These are phyloP conservation scores for Rhododendron vialii DNA, from an alignment of 148 eudicot species.

Conservation along the genomic window DNA sequence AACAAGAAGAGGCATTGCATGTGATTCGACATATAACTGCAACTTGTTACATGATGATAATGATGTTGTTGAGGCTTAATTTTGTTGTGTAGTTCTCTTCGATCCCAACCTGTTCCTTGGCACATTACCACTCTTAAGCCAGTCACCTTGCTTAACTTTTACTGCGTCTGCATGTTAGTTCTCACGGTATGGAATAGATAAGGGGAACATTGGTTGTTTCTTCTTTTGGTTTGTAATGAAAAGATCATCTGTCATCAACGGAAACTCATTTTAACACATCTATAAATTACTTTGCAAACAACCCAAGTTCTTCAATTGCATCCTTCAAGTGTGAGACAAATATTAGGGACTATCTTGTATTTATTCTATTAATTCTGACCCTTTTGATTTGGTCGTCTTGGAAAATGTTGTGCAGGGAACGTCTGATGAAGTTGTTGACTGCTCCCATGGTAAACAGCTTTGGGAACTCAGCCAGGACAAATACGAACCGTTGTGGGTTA, in stretches of 20 bases:
- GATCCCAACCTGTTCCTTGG: background rate
- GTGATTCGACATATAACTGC: background rate
- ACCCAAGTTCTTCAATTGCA: background rate
- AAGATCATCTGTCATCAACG: background rate
- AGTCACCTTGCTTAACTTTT: background rate
- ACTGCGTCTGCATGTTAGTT: background rate
- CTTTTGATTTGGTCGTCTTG: background rate
- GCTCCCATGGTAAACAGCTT: conserved; percentile 88
- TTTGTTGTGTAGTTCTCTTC: background rate
- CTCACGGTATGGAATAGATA: background rate
- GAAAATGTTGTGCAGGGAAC: conserved; percentile 64
- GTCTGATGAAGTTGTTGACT: conserved; percentile 94
- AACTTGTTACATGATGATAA: background rate
- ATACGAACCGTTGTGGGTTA: conserved; percentile 88
- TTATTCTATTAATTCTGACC: background rate
- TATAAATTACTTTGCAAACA: background rate
- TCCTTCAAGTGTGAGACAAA: background rate
- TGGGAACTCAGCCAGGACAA: conserved; percentile 80
- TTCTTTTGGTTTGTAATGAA: background rate
- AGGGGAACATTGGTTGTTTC: background rate
- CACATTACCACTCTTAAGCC: background rate
- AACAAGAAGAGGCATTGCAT: background rate
- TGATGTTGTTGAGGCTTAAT: background rate
- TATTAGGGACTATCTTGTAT: background rate
- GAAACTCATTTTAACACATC: background rate